Evolutionary conservation across 495 filamentous ascomycete genomes (phyloP).

Genomic region (Echria macrotheca): DNA sequence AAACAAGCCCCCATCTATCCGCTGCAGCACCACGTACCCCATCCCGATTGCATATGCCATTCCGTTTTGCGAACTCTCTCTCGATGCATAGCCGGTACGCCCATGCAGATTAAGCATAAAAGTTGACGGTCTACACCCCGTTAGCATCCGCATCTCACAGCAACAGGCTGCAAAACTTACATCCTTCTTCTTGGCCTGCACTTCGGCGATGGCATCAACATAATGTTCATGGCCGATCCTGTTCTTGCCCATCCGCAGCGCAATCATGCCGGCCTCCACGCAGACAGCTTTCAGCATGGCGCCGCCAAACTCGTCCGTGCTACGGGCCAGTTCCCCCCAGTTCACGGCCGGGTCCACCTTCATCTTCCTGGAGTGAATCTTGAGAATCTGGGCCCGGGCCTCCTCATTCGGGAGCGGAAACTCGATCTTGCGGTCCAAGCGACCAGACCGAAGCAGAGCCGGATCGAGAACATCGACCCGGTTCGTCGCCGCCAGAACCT

Average conservation of each 20-base stretch:
- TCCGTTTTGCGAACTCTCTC: too few relatives aligned
- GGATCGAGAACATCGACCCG: constrained; percentile 96
- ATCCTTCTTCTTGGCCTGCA: constrained; percentile 97
- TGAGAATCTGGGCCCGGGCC: constrained; percentile 91
- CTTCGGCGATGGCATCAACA: constrained; percentile 95
- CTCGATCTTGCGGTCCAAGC: constrained; percentile 97
- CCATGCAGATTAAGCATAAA: constrained; percentile 47
- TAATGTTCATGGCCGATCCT: constrained; percentile 99
- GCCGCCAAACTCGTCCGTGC: constrained; percentile 98
- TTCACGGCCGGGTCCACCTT: constrained; percentile 89
- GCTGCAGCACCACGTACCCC: too few relatives aligned
- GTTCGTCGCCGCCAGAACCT: constrained; percentile 97
- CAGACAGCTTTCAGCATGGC: constrained; percentile 98
- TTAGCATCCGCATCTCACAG: constrained; percentile 21
- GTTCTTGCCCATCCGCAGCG: constrained; percentile 80
- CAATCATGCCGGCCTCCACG: constrained; percentile 99
- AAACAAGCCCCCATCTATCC: constrained; percentile 10
- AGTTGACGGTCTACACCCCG: constrained; percentile 49
- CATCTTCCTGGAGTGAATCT: constrained; percentile 98
- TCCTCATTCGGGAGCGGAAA: constrained; percentile 99
- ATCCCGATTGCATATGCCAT: too few relatives aligned
- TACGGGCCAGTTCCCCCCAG: constrained; percentile 91
- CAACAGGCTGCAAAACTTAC: constrained; percentile 36
- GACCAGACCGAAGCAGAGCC: constrained; percentile 85
- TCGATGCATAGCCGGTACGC: background rate